Base-by-base conservation (phyloP, 1,139 yeast genomes). In the Nakaseomyces sp. region DNA sequence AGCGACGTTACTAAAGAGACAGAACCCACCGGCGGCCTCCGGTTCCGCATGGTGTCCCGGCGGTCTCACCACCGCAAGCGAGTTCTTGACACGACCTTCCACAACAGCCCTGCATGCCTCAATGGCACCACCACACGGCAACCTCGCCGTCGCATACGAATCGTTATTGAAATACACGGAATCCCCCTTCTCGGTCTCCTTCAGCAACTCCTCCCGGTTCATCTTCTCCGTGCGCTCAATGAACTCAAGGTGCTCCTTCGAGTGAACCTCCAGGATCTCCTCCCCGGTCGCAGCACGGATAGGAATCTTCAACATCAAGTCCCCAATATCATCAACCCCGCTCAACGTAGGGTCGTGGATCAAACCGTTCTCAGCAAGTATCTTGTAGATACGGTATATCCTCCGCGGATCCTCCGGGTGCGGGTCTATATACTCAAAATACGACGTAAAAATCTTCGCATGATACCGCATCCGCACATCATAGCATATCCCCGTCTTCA, bases 31-130 rank as follows among this genome's bases (percentile, higher is more conserved):
- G 0, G 98, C 95, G 16, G 88, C 71, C 50, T 87, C 93, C 1
- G 99, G 97, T 59, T 93, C 99, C 1, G 98, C 97, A 61, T 93
- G 99, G 66, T 93, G 99, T 2, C 99, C 99, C 0, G 99, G 99
- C 1, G 99, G 99, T 52, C 99, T 76, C 12, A 93, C 96, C 12
- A 93, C 86, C 0, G 98, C 99, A 46, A 93, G 63, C 0, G 96
- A 82, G 61, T 93, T 93, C 59, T 88, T 88, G 25, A 89, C 97
- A 47, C 73, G 70, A 1, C 96, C 95, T 61, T 89, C 97, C 9
- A 91, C 83, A 16, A 93, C 98, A 0, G 97, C 96, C 53, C 80
- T 79, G 63, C 97, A 89, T 0, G 96, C 95, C 63, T 91, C 98
- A 43, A 93, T 91, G 25, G 95, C 81, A 24, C 98, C 97, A 45